Evolutionary conservation across 495 filamentous ascomycete genomes (phyloP), one percentile per base, ranked within the genome.

Genomic region (Terfezia claveryi): DNA sequence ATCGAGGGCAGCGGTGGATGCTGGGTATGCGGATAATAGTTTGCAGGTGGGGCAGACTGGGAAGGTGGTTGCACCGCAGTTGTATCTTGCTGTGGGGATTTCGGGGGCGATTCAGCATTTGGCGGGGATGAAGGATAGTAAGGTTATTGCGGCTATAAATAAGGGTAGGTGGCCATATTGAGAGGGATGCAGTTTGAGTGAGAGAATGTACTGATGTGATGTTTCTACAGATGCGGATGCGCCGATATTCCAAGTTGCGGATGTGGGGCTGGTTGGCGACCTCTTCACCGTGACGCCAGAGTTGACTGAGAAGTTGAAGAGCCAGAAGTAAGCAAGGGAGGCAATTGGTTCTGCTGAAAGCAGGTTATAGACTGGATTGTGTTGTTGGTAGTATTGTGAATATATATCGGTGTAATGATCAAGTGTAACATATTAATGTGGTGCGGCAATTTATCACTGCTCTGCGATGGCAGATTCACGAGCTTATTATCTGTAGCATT

Each of bases 91-190:
- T 36, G 89, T 87, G 14, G 91, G 91, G 63, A 96, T 98, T 64
- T 91, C 83, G 7, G 91, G 91, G 50, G 91, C 91, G 23, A 98
- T 98, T 59, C 91, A 98, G 71, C 91, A 98, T 76, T 71, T 98
- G 69, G 92, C 92, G 46, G 91, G 91, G 66, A 98, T 98, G 91
- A 98, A 98, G 77, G 91, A 98, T 67, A 93, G 85, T 73, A 98
- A 98, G 74, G 92, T 98, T 57, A 98, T 98, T 74, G 92, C 87
- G 38, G 85, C 85, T 36, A 96, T 98, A 67, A 96, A 98, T 74
- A 98, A 98, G 74, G 56, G 58, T 60, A 51, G 20, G 37, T 20
- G 14, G 38, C 16, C 38, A 44, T 2, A 14, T 46, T 46, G 27
- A 20, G 20, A 20, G 20, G 20, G 20, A 32, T 32, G 7, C 7